A percentile compares a stretch with the other conserved stretches of the same genome.
These are phyloP conservation scores for Paramecium sexaurelia DNA, from an alignment of 73 alveolate species.

Conservation along the genomic window DNA sequence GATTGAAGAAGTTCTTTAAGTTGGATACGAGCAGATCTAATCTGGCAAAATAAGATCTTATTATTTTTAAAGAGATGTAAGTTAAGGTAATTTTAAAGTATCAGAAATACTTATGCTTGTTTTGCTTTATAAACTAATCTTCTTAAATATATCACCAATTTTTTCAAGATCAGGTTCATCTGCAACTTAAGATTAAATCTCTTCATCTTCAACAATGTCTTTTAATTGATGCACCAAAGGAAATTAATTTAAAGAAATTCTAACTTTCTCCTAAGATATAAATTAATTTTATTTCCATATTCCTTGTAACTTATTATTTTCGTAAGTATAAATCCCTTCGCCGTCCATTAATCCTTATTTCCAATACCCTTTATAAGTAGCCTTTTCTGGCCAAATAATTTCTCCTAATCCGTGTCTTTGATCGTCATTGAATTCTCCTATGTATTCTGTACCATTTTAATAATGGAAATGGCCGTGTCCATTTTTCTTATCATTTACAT, in stretches of 20 bases:
- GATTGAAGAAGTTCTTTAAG: neutral
- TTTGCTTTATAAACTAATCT: neutral
- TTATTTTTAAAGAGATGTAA: neutral
- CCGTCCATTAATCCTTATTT: conserved; percentile 60
- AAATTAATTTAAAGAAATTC: conserved; percentile 13
- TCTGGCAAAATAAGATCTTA: neutral
- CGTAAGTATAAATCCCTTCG: conserved; percentile 40
- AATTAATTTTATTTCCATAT: conserved; percentile 38
- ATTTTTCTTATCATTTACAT: conserved; percentile 63
- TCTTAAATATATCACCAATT: conserved; percentile 43
- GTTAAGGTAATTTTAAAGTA: neutral
- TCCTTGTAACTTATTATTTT: neutral
- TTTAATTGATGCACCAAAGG: neutral
- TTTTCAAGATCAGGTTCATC: conserved; percentile 43
- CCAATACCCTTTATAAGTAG: conserved; percentile 68
- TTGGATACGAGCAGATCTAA: neutral
- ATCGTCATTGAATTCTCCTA: conserved; percentile 41
- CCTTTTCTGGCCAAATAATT: conserved; percentile 71
- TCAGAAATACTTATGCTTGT: neutral
- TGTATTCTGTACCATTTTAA: conserved; percentile 52
- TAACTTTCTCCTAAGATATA: neutral
- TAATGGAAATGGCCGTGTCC: conserved; percentile 61
- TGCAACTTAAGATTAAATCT: neutral
- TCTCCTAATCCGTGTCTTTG: conserved; percentile 67
- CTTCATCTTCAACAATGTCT: conserved; percentile 54